Conservation (phyloP, 805 yeast genomes). For the Sugiyamaella mastotermitis region DNA sequence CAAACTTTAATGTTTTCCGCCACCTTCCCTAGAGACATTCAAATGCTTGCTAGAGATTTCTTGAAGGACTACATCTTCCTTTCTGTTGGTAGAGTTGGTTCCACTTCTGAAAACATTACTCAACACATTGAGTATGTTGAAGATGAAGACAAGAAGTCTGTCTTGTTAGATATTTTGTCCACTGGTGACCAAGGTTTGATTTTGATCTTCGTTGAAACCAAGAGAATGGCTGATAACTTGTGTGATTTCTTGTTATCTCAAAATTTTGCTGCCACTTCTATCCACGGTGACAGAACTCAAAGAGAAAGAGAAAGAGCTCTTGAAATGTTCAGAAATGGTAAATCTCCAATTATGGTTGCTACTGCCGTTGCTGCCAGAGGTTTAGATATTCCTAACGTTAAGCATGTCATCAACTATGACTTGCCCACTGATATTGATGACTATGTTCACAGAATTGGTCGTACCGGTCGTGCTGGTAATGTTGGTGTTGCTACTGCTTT, state of each 20-base stretch:
- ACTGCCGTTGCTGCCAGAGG: constrained; percentile 99
- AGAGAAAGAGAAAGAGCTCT: constrained; percentile 96
- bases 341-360: constrained; percentile 91
- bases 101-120: constrained; percentile 97
- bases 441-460: constrained; percentile 98
- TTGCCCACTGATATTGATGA: constrained; percentile 96
- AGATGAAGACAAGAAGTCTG: constrained; percentile 85
- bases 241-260: constrained; percentile 87
- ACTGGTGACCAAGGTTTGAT: constrained; percentile 81
- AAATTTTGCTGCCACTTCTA: constrained; percentile 94
- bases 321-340: constrained; percentile 87
- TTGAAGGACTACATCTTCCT: constrained; percentile 91
- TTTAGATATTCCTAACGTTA: constrained; percentile 97
- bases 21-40: constrained; percentile 97
- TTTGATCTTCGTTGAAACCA: constrained; percentile 94
- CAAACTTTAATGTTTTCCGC: constrained; percentile 99
- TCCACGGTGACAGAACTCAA: constrained; percentile 99
- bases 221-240: constrained; percentile 95
- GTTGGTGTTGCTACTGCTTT: constrained; percentile 98
- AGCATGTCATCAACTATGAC: constrained; percentile 96
- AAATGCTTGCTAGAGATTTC: constrained; percentile 95
- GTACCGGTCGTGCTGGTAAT: constrained; percentile 99
- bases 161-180: constrained; percentile 77
- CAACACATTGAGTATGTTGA: constrained; percentile 91
- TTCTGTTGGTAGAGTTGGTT: constrained; percentile 98